Percentiles rank a stretch among this genome's conserved stretches.
phyloP scores from a whole-genome alignment of 2,329 filamentous ascomycete genomes.

The Microcera coccophila region DNA sequence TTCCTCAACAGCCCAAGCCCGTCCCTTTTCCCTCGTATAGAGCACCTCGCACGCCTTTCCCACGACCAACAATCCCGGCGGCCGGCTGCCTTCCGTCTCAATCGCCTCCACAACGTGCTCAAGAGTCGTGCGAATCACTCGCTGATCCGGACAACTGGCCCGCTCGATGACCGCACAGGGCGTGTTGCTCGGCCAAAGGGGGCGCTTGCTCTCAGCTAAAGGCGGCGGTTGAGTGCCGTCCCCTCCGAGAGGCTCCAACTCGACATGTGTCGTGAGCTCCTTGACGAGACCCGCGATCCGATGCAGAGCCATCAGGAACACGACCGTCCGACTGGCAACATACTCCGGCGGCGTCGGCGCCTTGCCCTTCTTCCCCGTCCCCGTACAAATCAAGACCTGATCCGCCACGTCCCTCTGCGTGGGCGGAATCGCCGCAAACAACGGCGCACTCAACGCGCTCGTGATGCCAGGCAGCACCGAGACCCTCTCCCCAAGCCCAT shows the following conservation, averaged over 20 bases:
- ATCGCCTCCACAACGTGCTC: conserved; percentile 75
- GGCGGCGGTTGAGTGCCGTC: conserved; percentile 11
- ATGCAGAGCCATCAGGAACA: conserved; percentile 95
- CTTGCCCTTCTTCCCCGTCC: conserved; percentile 86
- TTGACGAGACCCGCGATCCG: conserved; percentile 69
- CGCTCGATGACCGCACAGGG: conserved; percentile 92
- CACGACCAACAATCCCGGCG: conserved; percentile 83
- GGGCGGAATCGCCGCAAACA: conserved; percentile 82
- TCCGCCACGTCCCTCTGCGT: conserved; percentile 89
- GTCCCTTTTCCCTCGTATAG: conserved; percentile 51
- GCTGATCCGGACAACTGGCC: conserved; percentile 89
- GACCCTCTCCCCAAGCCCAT: conserved; percentile 62
- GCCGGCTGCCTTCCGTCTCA: conserved; percentile 82
- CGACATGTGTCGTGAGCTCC: conserved; percentile 56
- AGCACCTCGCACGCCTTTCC: conserved; percentile 80
- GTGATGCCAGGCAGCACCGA: conserved; percentile 86
- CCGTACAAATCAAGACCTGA: conserved; percentile 93
- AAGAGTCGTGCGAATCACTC: conserved; percentile 84
- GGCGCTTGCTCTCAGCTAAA: conserved; percentile 27
- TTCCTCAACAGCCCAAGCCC: conserved; percentile 81
- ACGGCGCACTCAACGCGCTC: conserved; percentile 76
- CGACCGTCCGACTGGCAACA: conserved; percentile 72
- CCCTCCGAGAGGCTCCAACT: conserved; percentile 28
- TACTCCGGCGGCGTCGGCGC: conserved; percentile 78
- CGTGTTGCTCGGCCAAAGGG: conserved; percentile 68